phyloP scores from a whole-genome alignment of 2,329 filamentous ascomycete species.

The Hansfordia pulvinata region DNA sequence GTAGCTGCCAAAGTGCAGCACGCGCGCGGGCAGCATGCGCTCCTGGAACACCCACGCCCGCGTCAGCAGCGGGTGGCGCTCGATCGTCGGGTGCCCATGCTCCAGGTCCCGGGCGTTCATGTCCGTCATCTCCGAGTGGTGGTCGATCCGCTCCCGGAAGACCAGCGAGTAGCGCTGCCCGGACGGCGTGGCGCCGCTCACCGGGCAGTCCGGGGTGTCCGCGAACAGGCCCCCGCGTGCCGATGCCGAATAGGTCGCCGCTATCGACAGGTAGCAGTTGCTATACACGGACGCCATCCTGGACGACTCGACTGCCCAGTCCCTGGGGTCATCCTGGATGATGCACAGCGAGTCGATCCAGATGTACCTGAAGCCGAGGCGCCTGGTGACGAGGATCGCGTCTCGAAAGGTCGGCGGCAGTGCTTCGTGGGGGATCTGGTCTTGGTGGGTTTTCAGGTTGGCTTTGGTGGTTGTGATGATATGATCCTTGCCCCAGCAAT shows the following conservation, averaged over 20 bases:
- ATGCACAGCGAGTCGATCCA: slow-evolving; percentile 8
- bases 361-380: slow-evolving; percentile 3
- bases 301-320: slow-evolving; percentile 6
- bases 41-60: slow-evolving; percentile 5
- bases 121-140: slow-evolving; percentile 1
- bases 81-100: background rate
- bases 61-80: slow-evolving; percentile 2
- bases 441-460: slow-evolving; percentile 2
- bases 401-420: slow-evolving; percentile 6
- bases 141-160: slow-evolving; percentile 3
- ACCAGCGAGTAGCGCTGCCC: slow-evolving; percentile 1
- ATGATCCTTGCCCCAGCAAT: slow-evolving; percentile 6
- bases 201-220: background rate
- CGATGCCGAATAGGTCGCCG: slow-evolving; percentile 3
- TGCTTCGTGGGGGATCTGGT: slow-evolving; percentile 1
- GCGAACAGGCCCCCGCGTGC: slow-evolving; percentile 2
- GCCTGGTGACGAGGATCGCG: slow-evolving; percentile 4
- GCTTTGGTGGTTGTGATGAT: slow-evolving; percentile 5
- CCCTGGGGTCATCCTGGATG: slow-evolving; percentile 5
- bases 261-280: slow-evolving; percentile 6
- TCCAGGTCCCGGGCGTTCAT: background rate
- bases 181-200: slow-evolving; percentile 1
- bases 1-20: slow-evolving; percentile 4
- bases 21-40: slow-evolving; percentile 3
- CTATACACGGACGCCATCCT: slow-evolving; percentile 8